Evolutionary conservation across 2,329 filamentous ascomycete genomes (phyloP), one percentile per base, ranked within the genome.

Genomic region (Furcasterigmium sp.): DNA sequence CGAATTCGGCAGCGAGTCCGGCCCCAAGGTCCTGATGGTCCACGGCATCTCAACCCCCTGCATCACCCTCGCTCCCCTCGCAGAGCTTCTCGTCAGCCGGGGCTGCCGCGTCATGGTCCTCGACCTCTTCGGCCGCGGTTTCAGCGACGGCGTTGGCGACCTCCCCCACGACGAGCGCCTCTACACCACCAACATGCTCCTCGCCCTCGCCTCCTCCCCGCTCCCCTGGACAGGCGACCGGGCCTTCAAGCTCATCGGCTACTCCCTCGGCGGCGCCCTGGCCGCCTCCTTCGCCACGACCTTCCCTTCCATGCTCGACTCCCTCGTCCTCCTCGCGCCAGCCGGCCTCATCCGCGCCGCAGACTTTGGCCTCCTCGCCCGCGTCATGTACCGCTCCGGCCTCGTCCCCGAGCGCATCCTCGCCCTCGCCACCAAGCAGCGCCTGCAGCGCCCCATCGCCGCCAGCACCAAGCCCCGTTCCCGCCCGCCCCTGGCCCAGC

Each of bases 31-130:
- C 5, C 63, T 94, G 14, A 72, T 94, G 26, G 72, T 95, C 8
- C 89, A 94, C 59, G 89, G 89, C 36, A 91, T 94, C 58, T 88
- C 83, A 47, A 94, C 87, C 0, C 85, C 88, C 0, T 89, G 85
- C 60, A 77, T 91, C 53, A 82, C 86, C 2, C 70, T 93, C 14
- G 75, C 76, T 20, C 76, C 75, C 36, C 63, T 94, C 26, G 85
- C 87, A 21, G 70, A 82, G 53, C 73, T 72, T 17, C 72, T 94
- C 18, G 87, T 78, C 3, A 70, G 76, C 30, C 75, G 75, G 40
- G 86, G 87, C 25, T 91, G 81, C 57, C 78, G 89, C 34, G 87
- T 95, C 11, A 82, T 95, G 80, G 69, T 93, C 4, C 93, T 90
- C 59, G 76, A 87, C 56, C 71, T 87, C 36, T 87, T 85, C 52